Evolutionary conservation across 2,329 filamentous ascomycete genomes (phyloP).

Genomic region (Botrytis fragariae): DNA sequence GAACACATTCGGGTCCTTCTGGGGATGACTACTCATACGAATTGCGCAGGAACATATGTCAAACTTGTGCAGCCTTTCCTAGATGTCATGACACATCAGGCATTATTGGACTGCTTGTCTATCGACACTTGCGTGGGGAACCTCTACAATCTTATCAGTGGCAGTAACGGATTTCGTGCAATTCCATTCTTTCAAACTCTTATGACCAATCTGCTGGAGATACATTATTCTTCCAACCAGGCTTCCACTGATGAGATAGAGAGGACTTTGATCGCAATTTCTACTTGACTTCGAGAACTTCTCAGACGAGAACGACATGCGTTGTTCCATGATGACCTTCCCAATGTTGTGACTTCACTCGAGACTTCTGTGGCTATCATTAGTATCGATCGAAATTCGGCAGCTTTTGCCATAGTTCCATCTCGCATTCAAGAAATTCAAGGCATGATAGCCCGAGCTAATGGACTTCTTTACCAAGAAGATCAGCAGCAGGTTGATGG

Average conservation of each 20-base stretch:
- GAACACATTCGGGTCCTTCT: conserved; percentile 9
- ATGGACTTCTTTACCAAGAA: neutral
- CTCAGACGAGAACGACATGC: conserved; percentile 8
- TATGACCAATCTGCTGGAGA: neutral
- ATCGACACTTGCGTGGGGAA: conserved; percentile 14
- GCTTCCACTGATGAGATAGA: neutral
- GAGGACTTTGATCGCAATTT: neutral
- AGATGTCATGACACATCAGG: conserved; percentile 7
- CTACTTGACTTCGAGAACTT: conserved; percentile 12
- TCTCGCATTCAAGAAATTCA: neutral
- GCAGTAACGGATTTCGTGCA: conserved; percentile 17
- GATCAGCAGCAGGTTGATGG: neutral
- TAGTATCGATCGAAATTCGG: neutral
- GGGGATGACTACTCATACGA: neutral
- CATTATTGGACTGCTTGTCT: conserved; percentile 15
- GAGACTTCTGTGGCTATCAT: neutral
- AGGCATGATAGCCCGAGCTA: conserved; percentile 7
- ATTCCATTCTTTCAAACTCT: conserved; percentile 10
- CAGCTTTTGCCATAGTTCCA: neutral
- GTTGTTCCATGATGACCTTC: conserved; percentile 5
- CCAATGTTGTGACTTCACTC: neutral
- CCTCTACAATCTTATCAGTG: conserved; percentile 14
- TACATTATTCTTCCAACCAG: neutral
- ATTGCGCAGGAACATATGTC: neutral
- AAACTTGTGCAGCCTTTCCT: conserved; percentile 12